Evolutionary conservation across 495 filamentous ascomycete genomes (phyloP).

Genomic region (Annulohypoxylon moriforme): DNA sequence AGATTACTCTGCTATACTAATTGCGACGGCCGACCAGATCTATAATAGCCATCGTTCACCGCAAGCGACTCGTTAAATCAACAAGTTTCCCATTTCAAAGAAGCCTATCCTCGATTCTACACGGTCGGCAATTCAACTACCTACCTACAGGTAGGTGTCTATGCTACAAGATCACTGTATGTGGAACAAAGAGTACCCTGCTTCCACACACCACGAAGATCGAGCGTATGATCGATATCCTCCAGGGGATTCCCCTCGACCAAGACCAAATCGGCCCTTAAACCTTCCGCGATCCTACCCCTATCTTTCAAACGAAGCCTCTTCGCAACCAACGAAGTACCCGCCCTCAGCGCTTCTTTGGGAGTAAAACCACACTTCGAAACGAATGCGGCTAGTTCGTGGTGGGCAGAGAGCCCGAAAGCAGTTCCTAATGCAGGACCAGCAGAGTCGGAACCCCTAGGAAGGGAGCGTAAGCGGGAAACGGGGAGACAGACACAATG

Average conservation of each 20-base stretch:
- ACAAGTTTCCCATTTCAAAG: neutral
- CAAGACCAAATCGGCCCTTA: constrained; percentile 51
- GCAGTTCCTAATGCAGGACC: constrained; percentile 28
- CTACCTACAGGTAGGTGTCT: neutral
- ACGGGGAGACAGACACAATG: neutral
- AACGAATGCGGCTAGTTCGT: constrained; percentile 31
- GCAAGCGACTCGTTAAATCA: neutral
- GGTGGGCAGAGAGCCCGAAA: constrained; percentile 28
- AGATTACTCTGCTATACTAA: neutral
- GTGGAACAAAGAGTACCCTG: constrained; percentile 24
- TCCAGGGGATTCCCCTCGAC: constrained; percentile 48
- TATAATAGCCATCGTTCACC: neutral
- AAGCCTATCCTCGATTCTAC: neutral
- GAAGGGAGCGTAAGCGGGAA: neutral
- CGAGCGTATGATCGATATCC: constrained; percentile 43
- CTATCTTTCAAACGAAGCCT: constrained; percentile 45
- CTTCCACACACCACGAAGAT: constrained; percentile 36
- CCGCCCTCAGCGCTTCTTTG: constrained; percentile 44
- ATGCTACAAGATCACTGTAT: constrained; percentile 1
- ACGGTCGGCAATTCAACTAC: neutral
- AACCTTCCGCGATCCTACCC: constrained; percentile 45
- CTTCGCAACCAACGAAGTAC: constrained; percentile 46
- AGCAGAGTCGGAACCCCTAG: constrained; percentile 38
- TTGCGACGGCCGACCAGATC: neutral
- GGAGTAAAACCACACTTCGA: constrained; percentile 42